Percentiles rank a stretch among this genome's conserved stretches.
These are phyloP conservation scores for Fusarium continuum DNA, from an alignment of 2,329 filamentous ascomycete species.

Conservation along the genomic window DNA sequence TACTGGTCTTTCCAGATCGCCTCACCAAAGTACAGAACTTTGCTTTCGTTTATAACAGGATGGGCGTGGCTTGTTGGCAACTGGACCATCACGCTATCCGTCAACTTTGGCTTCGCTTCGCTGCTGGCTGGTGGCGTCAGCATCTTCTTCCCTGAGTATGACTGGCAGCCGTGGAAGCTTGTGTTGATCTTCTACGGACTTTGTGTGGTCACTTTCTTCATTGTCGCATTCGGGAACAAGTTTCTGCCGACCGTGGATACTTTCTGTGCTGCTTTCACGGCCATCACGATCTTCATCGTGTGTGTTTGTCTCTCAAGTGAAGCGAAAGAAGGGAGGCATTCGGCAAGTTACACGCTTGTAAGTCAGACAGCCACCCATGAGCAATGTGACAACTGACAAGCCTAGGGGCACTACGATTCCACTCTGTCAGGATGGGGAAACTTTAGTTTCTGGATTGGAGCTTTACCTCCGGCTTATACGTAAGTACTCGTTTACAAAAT, in stretches of 20 bases:
- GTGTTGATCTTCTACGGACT: conserved; percentile 77
- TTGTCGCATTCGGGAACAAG: conserved; percentile 70
- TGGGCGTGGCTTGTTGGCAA: conserved; percentile 79
- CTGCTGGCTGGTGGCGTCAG: conserved; percentile 73
- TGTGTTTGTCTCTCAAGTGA: conserved; percentile 63
- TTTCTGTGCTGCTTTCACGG: conserved; percentile 75
- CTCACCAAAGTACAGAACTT: conserved; percentile 65
- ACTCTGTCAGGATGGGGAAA: conserved; percentile 72
- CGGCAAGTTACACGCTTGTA: conserved; percentile 50
- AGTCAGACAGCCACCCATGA: neutral
- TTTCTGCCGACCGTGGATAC: conserved; percentile 74
- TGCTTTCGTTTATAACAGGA: conserved; percentile 75
- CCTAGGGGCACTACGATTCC: conserved; percentile 74
- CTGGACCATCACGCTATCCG: conserved; percentile 74
- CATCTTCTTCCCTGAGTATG: conserved; percentile 68
- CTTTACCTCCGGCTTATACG: conserved; percentile 56
- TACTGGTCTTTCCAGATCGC: conserved; percentile 77
- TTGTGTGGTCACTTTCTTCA: conserved; percentile 67
- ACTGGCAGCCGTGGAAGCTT: conserved; percentile 72
- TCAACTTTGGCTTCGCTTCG: conserved; percentile 74
- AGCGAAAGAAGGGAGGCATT: conserved; percentile 67
- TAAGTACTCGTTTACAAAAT: neutral
- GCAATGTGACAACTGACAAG: neutral
- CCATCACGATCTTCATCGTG: conserved; percentile 74
- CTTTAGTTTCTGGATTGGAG: conserved; percentile 65